Percentiles rank a stretch among this genome's conserved stretches.
Conservation (phyloP, 2,329 filamentous ascomycete species). For the Coniochaeta pulveracea region DNA sequence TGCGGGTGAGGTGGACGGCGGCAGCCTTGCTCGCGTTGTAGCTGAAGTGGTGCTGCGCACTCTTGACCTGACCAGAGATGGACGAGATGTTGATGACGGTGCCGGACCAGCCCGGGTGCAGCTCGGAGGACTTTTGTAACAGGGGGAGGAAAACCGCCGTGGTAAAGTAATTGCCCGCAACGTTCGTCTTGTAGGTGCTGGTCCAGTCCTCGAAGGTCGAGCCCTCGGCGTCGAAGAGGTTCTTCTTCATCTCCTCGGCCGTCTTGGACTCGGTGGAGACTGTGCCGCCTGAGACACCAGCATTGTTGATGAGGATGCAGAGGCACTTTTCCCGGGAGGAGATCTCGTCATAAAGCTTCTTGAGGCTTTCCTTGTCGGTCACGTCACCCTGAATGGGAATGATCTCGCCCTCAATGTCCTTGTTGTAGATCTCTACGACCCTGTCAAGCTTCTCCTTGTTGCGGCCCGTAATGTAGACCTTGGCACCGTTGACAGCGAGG, state of each 20-base stretch:
- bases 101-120: slow-evolving; percentile 34
- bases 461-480: slow-evolving; percentile 60
- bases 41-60: slow-evolving; percentile 51
- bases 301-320: slow-evolving; percentile 59
- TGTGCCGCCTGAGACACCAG: slow-evolving; percentile 46
- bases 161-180: slow-evolving; percentile 56
- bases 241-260: slow-evolving; percentile 38
- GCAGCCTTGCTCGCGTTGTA: slow-evolving; percentile 57
- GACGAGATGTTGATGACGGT: slow-evolving; percentile 59
- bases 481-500: slow-evolving; percentile 50
- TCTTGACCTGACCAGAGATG: slow-evolving; percentile 53
- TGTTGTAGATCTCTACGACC: slow-evolving; percentile 45
- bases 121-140: slow-evolving; percentile 38
- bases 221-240: slow-evolving; percentile 54
- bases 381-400: slow-evolving; percentile 51
- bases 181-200: slow-evolving; percentile 63
- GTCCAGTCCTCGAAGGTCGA: slow-evolving; percentile 57
- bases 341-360: slow-evolving; percentile 45
- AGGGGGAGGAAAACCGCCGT: slow-evolving; percentile 52
- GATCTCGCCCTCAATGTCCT: slow-evolving; percentile 41
- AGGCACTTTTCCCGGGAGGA: slow-evolving; percentile 43
- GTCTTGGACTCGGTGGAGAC: slow-evolving; percentile 43
- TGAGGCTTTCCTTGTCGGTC: slow-evolving; percentile 47
- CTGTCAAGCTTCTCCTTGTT: slow-evolving; percentile 50
- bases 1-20: slow-evolving; percentile 50